Base-by-base conservation (phyloP, 192 early-diverging fungal species). In the Gigaspora rosea region DNA sequence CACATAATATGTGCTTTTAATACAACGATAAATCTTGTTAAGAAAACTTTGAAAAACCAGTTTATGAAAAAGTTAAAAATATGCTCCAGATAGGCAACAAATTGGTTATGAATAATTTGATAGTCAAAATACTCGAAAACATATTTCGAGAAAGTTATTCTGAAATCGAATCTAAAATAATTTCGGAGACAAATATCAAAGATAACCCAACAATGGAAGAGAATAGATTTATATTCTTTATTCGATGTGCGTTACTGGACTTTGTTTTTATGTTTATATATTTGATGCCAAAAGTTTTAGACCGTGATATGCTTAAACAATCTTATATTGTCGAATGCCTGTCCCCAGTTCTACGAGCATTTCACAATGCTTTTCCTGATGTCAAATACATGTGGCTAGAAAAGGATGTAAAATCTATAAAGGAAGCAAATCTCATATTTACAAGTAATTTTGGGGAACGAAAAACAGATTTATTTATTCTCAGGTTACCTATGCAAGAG, bases 231-330 rank as follows among this genome's bases (percentile, higher is more conserved):
- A 27, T 27, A 27, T 27, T 27, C 52, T 71, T 71, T 50, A 54
- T 71, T 22, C 48, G 49, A 71, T 56, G 52, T 56, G 52, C 48
- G 15, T 71, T 71, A 71, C 50, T 33, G 32, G 69, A 52, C 32
- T 71, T 71, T 71, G 69, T 71, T 50, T 51, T 50, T 54, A 71
- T 32, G 50, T 71, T 71, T 71, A 71, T 33, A 51, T 71, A 33
- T 56, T 35, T 71, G 69, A 52, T 56, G 52, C 69, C 69, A 56
- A 71, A 52, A 56, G 69, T 71, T 22, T 16, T 71, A 20, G 69
- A 71, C 12, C 48, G 69, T 3, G 69, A 71, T 33, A 71, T 71
- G 69, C 48, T 54, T 46, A 50, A 71, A 71, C 48, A 50, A 56
- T 71, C 69, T 54, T 54, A 71, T 54, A 71, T 56, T 32, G 33